Conservation (phyloP, 805 yeast species). For the Ogataea parapolymorpha region DNA sequence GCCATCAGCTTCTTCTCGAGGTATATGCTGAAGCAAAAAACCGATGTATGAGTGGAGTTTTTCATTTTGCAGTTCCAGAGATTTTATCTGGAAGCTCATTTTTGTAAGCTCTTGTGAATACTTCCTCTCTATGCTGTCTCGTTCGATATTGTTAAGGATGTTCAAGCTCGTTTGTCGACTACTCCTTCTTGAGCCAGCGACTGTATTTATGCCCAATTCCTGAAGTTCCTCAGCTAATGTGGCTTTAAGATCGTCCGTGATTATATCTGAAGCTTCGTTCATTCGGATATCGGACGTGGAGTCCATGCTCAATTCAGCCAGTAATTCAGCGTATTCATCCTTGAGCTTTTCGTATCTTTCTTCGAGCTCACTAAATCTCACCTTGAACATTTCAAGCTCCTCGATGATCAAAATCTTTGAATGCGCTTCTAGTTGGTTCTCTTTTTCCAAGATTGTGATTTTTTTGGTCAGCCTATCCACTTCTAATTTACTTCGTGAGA, state of each 20-base stretch:
- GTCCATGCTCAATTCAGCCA: slow-evolving; percentile 22
- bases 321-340: slow-evolving; percentile 28
- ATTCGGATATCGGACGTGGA: slow-evolving; percentile 2
- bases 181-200: slow-evolving; percentile 14
- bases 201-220: slow-evolving; percentile 7
- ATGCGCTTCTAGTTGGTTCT: slow-evolving; percentile 50
- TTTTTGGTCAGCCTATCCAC: slow-evolving; percentile 22
- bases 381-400: slow-evolving; percentile 48
- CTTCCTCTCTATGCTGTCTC: slow-evolving; percentile 22
- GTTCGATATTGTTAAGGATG: slow-evolving; percentile 25
- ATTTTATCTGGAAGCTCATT: slow-evolving; percentile 50
- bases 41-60: slow-evolving; percentile 56
- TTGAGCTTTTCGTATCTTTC: slow-evolving; percentile 27
- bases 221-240: slow-evolving; percentile 23
- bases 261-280: neutral
- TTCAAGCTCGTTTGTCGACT: slow-evolving; percentile 25
- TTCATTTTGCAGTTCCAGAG: slow-evolving; percentile 53
- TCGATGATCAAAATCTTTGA: slow-evolving; percentile 52
- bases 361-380: slow-evolving; percentile 32
- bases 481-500: slow-evolving; percentile 16
- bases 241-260: slow-evolving; percentile 6
- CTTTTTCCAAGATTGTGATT: slow-evolving; percentile 41
- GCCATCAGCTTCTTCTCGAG: slow-evolving; percentile 20
- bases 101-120: slow-evolving; percentile 47
- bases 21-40: slow-evolving; percentile 47